phyloP scores from a whole-genome alignment of 331 rosid genomes.

The Rosa hybrid region DNA sequence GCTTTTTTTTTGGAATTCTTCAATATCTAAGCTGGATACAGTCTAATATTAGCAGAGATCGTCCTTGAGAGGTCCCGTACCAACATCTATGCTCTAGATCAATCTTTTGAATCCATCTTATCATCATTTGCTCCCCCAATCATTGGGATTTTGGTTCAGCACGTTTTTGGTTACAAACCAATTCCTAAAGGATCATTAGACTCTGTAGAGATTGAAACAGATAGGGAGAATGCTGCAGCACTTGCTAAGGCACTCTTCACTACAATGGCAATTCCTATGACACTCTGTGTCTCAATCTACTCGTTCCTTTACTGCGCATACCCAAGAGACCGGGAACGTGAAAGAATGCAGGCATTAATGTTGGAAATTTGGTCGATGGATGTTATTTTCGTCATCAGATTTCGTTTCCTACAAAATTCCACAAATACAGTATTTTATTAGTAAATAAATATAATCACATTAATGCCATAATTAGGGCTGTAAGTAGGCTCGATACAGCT shows the following conservation, averaged over 20 bases:
- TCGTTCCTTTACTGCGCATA: constrained; percentile 75
- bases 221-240: constrained; percentile 75
- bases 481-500: too few species aligned
- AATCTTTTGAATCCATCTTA: constrained; percentile 66
- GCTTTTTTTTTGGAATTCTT: not conserved
- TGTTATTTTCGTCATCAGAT: too few species aligned
- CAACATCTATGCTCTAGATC: constrained; percentile 76
- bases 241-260: constrained; percentile 76
- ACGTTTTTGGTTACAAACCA: constrained; percentile 65
- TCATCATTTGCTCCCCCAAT: constrained; percentile 79
- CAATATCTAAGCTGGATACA: constrained; percentile 35
- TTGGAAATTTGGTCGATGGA: too few species aligned
- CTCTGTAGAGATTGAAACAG: constrained; percentile 56
- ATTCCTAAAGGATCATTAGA: constrained; percentile 54
- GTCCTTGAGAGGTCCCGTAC: constrained; percentile 86
- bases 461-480: too few species aligned
- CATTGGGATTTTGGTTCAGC: constrained; percentile 74
- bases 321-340: constrained; percentile 82
- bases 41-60: constrained; percentile 96
- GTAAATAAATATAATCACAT: too few species aligned
- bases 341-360: constrained; percentile 63
- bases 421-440: too few species aligned
- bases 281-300: constrained; percentile 57
- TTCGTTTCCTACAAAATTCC: too few species aligned
- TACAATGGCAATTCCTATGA: constrained; percentile 75